These are phyloP conservation scores for Alternaria alternata DNA, from an alignment of 2,329 filamentous ascomycete genomes.

Conservation along the genomic window DNA sequence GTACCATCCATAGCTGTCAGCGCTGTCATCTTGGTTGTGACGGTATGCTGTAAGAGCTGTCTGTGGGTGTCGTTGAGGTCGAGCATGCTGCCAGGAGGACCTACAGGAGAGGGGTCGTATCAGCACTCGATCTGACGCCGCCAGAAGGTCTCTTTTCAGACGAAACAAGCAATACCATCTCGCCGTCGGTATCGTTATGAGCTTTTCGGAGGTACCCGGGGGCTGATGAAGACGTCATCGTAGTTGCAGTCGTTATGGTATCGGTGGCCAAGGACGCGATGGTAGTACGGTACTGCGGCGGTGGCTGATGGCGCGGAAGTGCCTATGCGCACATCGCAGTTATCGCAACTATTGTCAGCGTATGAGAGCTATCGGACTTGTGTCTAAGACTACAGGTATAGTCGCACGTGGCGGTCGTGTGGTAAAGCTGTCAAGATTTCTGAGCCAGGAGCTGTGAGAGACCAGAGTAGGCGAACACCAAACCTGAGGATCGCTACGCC, in stretches of 20 bases:
- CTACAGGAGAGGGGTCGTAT: not conserved
- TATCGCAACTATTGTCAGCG: not conserved
- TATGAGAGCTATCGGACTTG: not conserved
- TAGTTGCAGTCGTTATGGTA: not conserved
- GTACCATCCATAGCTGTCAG: not conserved
- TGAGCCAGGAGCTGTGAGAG: not conserved
- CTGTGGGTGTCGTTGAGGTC: not conserved
- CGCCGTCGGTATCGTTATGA: not conserved
- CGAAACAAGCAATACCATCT: not conserved
- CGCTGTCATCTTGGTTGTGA: not conserved
- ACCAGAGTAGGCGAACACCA: not conserved
- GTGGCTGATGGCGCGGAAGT: not conserved
- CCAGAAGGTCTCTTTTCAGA: not conserved
- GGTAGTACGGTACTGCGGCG: not conserved
- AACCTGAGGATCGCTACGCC: not conserved
- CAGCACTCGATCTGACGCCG: not conserved
- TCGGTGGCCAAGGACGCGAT: not conserved
- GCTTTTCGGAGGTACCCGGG: not conserved
- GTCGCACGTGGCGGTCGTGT: not conserved
- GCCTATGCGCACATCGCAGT: not conserved
- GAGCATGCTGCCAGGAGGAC: not conserved
- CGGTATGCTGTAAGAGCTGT: not conserved
- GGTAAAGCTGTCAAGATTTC: not conserved
- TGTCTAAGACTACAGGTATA: not conserved
- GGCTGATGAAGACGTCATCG: too few species aligned